Conservation (phyloP, 768 basidiomycete genomes). For the Calocybe indica region DNA sequence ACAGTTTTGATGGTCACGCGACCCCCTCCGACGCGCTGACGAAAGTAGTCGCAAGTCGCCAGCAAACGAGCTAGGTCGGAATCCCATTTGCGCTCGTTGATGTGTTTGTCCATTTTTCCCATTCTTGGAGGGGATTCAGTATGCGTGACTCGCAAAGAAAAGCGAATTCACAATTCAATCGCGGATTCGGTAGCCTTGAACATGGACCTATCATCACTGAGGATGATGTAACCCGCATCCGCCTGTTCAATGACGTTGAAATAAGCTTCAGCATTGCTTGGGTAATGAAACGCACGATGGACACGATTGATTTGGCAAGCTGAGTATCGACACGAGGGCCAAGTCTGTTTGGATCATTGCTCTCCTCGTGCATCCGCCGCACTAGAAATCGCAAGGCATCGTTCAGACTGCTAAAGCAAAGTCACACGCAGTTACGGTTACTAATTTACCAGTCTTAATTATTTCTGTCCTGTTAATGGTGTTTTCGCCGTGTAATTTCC, state of each 20-base stretch:
- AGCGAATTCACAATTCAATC: background rate
- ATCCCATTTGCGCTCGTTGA: background rate
- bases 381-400: background rate
- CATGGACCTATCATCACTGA: background rate
- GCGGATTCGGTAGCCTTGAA: background rate
- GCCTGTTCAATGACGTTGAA: background rate
- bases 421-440: background rate
- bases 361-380: background rate
- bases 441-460: background rate
- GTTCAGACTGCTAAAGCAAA: background rate
- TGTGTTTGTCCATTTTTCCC: background rate
- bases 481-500: background rate
- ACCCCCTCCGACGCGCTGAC: constrained; percentile 3
- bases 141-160: background rate
- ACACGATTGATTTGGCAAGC: background rate
- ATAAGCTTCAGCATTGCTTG: background rate
- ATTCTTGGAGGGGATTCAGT: background rate
- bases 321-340: background rate
- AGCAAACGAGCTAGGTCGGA: no score
- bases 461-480: background rate
- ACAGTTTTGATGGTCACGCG: no score
- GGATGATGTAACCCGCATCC: background rate
- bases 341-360: background rate
- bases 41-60: constrained; percentile 5
- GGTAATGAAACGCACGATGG: background rate